Conservation (phyloP, 2,329 filamentous ascomycete species). For the Aureobasidium zeae region DNA sequence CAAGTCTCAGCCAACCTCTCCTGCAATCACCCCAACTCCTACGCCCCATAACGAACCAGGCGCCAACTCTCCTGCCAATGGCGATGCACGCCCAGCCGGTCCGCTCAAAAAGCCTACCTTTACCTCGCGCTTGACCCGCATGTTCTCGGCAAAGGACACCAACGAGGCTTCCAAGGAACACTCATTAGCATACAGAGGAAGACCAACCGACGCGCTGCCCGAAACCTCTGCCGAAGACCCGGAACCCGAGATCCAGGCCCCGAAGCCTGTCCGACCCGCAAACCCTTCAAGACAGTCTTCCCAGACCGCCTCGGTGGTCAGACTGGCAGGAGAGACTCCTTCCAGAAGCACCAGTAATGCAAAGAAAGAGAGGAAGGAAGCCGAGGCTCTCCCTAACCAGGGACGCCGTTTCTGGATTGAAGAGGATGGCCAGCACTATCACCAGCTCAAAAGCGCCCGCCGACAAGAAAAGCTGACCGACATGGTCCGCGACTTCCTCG, state of each 20-base stretch:
- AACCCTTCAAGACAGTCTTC: constrained; percentile 26
- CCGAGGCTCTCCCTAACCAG: constrained; percentile 19
- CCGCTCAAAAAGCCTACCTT: constrained; percentile 32
- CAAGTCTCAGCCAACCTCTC: constrained; percentile 5
- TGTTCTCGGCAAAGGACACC: constrained; percentile 33
- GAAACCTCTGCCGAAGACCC: constrained; percentile 23
- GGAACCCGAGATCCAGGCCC: constrained; percentile 15
- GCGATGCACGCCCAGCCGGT: constrained; percentile 18
- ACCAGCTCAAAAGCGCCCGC: constrained; percentile 79
- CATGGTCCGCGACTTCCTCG: constrained; percentile 76
- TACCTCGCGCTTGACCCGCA: constrained; percentile 32
- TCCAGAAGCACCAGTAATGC: constrained; percentile 25
- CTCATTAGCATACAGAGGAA: constrained; percentile 18
- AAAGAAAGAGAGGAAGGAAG: constrained; percentile 22
- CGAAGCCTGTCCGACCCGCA: constrained; percentile 18
- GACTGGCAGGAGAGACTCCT: constrained; percentile 16
- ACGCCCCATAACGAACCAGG: constrained; percentile 14
- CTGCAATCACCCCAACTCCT: constrained; percentile 13
- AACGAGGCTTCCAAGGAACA: constrained; percentile 15
- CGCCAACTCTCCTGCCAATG: constrained; percentile 14
- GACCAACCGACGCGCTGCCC: constrained; percentile 23
- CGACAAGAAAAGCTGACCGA: constrained; percentile 91
- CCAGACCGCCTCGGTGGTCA: constrained; percentile 22
- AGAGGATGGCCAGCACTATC: constrained; percentile 66
- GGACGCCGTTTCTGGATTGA: constrained; percentile 46